These are phyloP conservation scores for Pyrenophora teres DNA, from an alignment of 2,329 filamentous ascomycete species.

Conservation along the genomic window DNA sequence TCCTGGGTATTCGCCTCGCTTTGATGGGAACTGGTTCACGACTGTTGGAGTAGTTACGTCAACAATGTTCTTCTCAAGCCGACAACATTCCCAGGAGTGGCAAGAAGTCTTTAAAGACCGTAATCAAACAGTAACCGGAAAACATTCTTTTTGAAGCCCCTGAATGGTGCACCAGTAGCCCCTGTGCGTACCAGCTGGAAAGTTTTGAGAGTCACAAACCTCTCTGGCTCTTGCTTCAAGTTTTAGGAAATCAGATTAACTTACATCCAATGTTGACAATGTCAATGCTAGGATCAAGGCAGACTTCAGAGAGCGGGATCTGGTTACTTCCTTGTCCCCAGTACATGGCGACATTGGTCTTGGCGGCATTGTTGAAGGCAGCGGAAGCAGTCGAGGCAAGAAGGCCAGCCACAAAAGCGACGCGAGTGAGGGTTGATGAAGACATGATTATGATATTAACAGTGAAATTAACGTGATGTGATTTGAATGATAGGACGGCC, in stretches of 20 bases:
- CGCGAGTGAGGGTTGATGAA: constrained; percentile 31
- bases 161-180: no score
- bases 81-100: not conserved
- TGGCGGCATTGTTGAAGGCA: constrained; percentile 49
- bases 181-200: no score
- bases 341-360: constrained; percentile 59
- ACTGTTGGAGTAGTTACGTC: constrained; percentile 27
- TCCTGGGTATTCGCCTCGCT: constrained; percentile 54
- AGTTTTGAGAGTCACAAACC: no score
- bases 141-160: no score
- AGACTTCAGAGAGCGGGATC: constrained; percentile 56
- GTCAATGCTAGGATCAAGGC: constrained; percentile 57
- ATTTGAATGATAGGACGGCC: constrained; percentile 47
- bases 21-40: constrained; percentile 59
- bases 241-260: not conserved
- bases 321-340: constrained; percentile 61
- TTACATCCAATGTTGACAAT: constrained; percentile 59
- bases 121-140: no score
- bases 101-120: not conserved
- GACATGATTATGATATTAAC: constrained; percentile 46
- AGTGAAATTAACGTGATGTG: constrained; percentile 25
- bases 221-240: not conserved
- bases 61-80: not conserved
- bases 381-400: constrained; percentile 45
- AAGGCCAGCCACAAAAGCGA: constrained; percentile 44